A percentile compares a stretch with the other conserved stretches of the same genome.
phyloP scores from a whole-genome alignment of 768 basidiomycete genomes.

The Phanerochaete carnosa region DNA sequence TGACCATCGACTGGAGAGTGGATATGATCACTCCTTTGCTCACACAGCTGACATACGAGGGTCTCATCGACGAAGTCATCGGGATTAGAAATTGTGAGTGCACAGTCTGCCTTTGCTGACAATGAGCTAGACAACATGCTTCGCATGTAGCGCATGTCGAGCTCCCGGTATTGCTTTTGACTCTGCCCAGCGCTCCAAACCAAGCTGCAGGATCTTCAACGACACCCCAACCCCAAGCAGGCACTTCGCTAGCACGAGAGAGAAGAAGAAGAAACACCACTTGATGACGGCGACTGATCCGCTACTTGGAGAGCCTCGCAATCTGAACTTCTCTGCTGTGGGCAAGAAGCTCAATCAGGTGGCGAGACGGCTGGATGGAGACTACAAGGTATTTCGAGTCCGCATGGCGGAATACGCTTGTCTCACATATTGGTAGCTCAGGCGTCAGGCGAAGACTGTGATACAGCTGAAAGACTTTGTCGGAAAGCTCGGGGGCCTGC shows the following conservation, averaged over 20 bases:
- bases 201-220: conserved; percentile 31
- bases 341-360: conserved; percentile 77
- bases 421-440: conserved; percentile 44
- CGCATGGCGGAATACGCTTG: neutral
- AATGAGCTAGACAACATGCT: neutral
- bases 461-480: conserved; percentile 93
- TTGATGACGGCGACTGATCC: conserved; percentile 77
- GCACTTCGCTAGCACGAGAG: conserved; percentile 59
- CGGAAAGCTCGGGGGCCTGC: conserved; percentile 88
- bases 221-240: conserved; percentile 37
- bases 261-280: conserved; percentile 88
- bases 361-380: conserved; percentile 83
- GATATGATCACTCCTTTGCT: conserved; percentile 96
- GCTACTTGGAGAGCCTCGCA: conserved; percentile 78
- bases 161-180: conserved; percentile 67
- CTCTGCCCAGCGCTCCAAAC: conserved; percentile 42
- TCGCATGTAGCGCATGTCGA: conserved; percentile 69
- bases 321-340: conserved; percentile 89
- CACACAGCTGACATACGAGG: conserved; percentile 96
- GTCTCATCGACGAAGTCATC: conserved; percentile 89
- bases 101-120: conserved; percentile 2
- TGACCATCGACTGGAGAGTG: conserved; percentile 85
- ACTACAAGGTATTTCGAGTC: conserved; percentile 68
- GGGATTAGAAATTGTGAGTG: conserved; percentile 83
- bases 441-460: conserved; percentile 86